A percentile compares a stretch with the other conserved stretches of the same genome.
Conservation (phyloP, 768 basidiomycete species). For the Lentinula guzmanii region DNA sequence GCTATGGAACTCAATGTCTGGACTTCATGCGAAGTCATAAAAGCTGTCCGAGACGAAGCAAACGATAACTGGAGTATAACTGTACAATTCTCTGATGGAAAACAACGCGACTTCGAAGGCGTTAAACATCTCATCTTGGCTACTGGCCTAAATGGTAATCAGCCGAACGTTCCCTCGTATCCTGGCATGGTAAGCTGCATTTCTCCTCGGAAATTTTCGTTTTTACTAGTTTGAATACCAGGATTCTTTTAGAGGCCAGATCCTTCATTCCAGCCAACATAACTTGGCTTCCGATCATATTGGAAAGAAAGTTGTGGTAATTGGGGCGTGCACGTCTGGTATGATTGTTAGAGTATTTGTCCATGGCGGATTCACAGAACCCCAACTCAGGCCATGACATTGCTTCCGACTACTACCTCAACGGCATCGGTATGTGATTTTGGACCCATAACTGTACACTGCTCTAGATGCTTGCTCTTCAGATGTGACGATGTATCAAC, state of each 20-base stretch:
- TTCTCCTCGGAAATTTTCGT: not conserved
- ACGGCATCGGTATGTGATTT: constrained; percentile 24
- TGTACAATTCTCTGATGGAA: constrained; percentile 26
- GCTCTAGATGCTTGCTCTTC: not conserved
- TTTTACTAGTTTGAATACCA: constrained; percentile 9
- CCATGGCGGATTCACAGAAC: not conserved
- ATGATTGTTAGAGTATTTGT: not conserved
- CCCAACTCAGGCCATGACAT: constrained; percentile 36
- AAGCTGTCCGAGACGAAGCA: constrained; percentile 28
- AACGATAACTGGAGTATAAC: constrained; percentile 40
- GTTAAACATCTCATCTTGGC: constrained; percentile 52
- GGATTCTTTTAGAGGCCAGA: constrained; percentile 44
- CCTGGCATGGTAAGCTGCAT: constrained; percentile 29
- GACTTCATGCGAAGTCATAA: constrained; percentile 43
- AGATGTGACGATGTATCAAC: constrained; percentile 46
- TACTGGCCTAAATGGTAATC: constrained; percentile 45
- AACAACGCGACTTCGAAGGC: constrained; percentile 27
- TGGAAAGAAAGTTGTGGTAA: constrained; percentile 63
- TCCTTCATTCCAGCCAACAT: constrained; percentile 48
- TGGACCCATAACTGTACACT: not conserved
- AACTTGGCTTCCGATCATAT: constrained; percentile 39
- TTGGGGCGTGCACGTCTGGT: constrained; percentile 66
- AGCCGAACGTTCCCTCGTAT: constrained; percentile 37
- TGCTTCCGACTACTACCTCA: constrained; percentile 31
- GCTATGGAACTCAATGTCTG: constrained; percentile 58